Evolutionary conservation across 1,139 yeast genomes (phyloP).

Genomic region (Debaryomyces subglobosus): DNA sequence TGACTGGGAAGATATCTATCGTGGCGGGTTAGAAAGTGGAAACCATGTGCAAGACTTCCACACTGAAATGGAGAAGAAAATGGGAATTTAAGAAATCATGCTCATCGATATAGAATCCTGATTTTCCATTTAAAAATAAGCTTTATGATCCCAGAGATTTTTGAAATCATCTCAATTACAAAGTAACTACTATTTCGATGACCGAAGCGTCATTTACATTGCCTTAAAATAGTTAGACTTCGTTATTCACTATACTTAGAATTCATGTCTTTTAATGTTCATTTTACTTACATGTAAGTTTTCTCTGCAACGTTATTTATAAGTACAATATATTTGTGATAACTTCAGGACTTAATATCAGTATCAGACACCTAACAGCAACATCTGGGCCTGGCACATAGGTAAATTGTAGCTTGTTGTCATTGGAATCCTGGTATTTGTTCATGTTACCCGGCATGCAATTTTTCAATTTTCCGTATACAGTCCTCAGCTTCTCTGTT

Average conservation of each 20-base stretch:
- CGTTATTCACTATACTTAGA: background rate
- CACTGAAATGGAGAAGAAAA: conserved; percentile 66
- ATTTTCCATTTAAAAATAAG: background rate
- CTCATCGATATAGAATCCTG: background rate
- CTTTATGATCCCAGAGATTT: background rate
- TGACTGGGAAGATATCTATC: conserved; percentile 94
- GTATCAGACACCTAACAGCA: background rate
- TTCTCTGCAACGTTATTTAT: background rate
- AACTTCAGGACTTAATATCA: background rate
- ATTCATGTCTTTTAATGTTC: background rate
- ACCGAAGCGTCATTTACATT: background rate
- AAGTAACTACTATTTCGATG: background rate
- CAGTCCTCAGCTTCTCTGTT: conserved; percentile 1
- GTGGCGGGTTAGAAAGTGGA: conserved; percentile 50
- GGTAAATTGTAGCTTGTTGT: background rate
- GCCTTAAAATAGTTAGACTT: background rate
- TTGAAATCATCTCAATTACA: background rate
- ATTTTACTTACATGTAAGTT: background rate
- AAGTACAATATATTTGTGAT: background rate
- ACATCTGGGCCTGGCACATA: no score
- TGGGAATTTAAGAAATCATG: conserved; percentile 49
- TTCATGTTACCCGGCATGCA: conserved; percentile 1
- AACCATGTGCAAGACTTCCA: conserved; percentile 57
- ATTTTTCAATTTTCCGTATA: background rate
- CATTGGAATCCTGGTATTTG: background rate